Evolutionary conservation across 2,329 filamentous ascomycete species (phyloP), one percentile per base, ranked within the genome.

Genomic region (Paracoccidioides brasiliensis): DNA sequence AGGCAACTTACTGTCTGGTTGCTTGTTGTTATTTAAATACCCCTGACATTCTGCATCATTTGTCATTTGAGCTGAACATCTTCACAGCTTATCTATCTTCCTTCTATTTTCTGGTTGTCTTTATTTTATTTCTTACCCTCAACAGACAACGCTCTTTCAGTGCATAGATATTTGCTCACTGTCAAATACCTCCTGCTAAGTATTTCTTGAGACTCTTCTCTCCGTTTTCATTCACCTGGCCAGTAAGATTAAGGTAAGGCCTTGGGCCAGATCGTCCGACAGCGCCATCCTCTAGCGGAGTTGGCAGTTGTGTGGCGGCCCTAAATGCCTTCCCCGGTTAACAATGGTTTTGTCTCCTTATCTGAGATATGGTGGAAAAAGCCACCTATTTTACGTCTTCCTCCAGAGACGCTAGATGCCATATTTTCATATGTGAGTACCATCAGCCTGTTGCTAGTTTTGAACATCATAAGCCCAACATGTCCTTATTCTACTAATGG

Each of bases 381-480:
- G 35, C 56, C 49, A 43, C 58, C 45, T 12, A 52, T 62, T n/a
- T 54, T 65, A 22, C 59, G 60, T 62, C 62, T 70, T 37, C 68
- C 68, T 12, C 51, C 57, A 5, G 68, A 69, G 56, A 66, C 64
- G 15, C 62, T 68, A 45, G 61, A 63, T 44, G 58, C 61, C 32
- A 67, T 70, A 45, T 62, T 70, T 54, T 56, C 60, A 40, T 61
- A 66, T 60, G 68, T 70, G 59, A 60, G 67, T 30, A n/a, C 15
- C 8, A 44, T 44, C 9, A 15, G 22, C 22, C 22, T 22, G 22
- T 22, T 22, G 22, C 22, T 22, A 22, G 22, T 22, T 22, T 22
- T 22, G 22, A 22, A 2, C 22, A 22, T 22, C 22, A 22, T 22
- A 22, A 22, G 22, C n/a, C 6, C 15, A 10, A 22, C 40, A 14